A percentile compares a stretch with the other conserved stretches of the same genome.
These are phyloP conservation scores for Chlamydomonas incerta DNA, from an alignment of 139 green algal genomes.

Conservation along the genomic window DNA sequence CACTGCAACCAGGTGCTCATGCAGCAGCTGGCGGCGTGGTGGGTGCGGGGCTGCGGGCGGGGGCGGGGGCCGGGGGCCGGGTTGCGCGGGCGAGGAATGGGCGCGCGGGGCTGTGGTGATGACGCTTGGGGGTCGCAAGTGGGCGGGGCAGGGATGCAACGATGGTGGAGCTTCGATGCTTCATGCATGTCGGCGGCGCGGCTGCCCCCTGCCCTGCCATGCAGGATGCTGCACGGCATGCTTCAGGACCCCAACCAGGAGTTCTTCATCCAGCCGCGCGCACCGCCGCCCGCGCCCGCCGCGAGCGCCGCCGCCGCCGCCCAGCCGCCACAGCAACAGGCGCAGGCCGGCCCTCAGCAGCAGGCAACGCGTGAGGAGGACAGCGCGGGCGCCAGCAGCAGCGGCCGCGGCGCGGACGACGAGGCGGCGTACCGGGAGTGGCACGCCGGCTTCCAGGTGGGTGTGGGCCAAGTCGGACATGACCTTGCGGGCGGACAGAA, in stretches of 20 bases:
- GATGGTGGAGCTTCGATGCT: no score
- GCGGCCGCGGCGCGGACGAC: conserved; percentile 19
- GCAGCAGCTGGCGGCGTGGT: conserved; percentile 88
- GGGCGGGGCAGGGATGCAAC: neutral
- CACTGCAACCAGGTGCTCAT: conserved; percentile 90
- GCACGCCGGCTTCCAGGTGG: conserved; percentile 71
- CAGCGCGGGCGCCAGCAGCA: neutral
- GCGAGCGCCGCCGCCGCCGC: neutral
- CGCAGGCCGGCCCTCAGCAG: neutral
- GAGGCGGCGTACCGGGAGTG: conserved; percentile 64
- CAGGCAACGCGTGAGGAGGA: neutral
- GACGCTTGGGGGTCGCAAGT: no score
- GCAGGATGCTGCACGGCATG: conserved; percentile 88
- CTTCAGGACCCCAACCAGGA: conserved; percentile 78
- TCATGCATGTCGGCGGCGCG: no score
- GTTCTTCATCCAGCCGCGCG: conserved; percentile 83
- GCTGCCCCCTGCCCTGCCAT: neutral
- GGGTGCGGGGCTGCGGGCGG: neutral
- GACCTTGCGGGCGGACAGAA: no score
- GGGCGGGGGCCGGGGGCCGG: no score
- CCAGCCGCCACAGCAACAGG: neutral
- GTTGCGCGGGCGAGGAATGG: no score
- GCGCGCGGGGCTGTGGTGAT: no score
- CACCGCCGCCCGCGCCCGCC: neutral
- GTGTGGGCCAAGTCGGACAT: no score